phyloP scores from a whole-genome alignment of 805 yeast genomes.

The Hanseniaspora pseudoguilliermondii region DNA sequence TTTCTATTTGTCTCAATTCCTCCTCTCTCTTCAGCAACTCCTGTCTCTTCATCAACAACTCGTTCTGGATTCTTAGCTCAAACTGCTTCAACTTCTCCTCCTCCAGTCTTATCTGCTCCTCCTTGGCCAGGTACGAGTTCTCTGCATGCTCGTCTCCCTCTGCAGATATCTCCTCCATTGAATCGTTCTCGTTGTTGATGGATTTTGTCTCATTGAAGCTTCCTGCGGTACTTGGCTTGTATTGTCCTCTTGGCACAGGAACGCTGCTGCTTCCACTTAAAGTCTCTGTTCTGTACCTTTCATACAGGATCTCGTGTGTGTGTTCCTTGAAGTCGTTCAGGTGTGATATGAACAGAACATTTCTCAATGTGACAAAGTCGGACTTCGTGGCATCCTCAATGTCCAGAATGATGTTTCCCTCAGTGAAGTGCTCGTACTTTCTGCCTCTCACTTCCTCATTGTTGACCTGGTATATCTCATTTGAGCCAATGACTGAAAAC shows the following conservation, averaged over 20 bases:
- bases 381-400: constrained; percentile 61
- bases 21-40: constrained; percentile 75
- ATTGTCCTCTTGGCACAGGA: not conserved
- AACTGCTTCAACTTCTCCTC: constrained; percentile 78
- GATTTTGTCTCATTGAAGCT: not conserved
- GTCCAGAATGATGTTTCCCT: constrained; percentile 31
- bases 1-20: constrained; percentile 72
- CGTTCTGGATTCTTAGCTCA: constrained; percentile 83
- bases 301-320: constrained; percentile 78
- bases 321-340: constrained; percentile 77
- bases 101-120: constrained; percentile 77
- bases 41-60: constrained; percentile 62
- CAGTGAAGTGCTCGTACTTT: constrained; percentile 44
- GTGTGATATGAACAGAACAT: constrained; percentile 69
- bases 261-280: constrained; percentile 40
- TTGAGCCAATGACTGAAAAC: constrained; percentile 58
- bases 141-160: constrained; percentile 15
- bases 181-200: not conserved
- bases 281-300: constrained; percentile 79
- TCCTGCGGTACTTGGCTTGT: constrained; percentile 13
- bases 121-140: constrained; percentile 50
- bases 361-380: constrained; percentile 70
- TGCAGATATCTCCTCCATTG: constrained; percentile 12
- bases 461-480: constrained; percentile 40
- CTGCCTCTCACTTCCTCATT: constrained; percentile 33